These are phyloP conservation scores for Fagus sylvatica DNA, from an alignment of 306 rosid species.

Conservation along the genomic window DNA sequence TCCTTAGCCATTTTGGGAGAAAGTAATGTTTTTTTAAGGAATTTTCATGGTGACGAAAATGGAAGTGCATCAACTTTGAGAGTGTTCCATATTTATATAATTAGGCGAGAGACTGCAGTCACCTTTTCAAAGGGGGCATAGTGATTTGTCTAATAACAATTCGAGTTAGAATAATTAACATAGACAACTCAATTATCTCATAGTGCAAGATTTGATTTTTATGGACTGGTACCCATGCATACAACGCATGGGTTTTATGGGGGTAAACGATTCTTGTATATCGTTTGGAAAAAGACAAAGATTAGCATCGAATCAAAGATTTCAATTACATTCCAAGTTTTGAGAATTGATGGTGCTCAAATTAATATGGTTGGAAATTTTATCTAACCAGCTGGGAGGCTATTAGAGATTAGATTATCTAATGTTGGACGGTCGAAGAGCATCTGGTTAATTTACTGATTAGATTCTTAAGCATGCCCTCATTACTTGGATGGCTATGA, in stretches of 20 bases:
- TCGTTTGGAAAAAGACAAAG: neutral
- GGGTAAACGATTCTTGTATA: neutral
- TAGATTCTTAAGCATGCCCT: too few relatives aligned
- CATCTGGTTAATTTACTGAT: too few relatives aligned
- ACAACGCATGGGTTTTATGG: neutral
- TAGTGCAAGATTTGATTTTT: neutral
- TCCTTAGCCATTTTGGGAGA: slow-evolving; percentile 30
- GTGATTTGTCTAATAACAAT: neutral
- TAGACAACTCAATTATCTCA: neutral
- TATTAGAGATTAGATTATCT: too few relatives aligned
- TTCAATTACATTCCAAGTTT: too few relatives aligned
- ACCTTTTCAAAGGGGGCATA: neutral
- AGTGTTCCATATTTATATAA: slow-evolving; percentile 17
- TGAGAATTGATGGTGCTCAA: too few relatives aligned
- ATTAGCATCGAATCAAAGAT: neutral
- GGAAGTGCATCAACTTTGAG: slow-evolving; percentile 25
- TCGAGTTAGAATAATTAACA: neutral
- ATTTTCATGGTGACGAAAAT: slow-evolving; percentile 30
- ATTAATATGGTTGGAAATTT: too few relatives aligned
- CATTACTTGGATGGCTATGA: too few relatives aligned
- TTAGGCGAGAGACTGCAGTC: slow-evolving; percentile 19
- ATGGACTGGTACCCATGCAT: neutral
- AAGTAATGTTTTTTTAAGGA: slow-evolving; percentile 31
- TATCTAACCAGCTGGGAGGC: too few relatives aligned
- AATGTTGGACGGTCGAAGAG: too few relatives aligned